These are phyloP conservation scores for Xylariales sp. DNA, from an alignment of 2,329 filamentous ascomycete species.

Conservation along the genomic window DNA sequence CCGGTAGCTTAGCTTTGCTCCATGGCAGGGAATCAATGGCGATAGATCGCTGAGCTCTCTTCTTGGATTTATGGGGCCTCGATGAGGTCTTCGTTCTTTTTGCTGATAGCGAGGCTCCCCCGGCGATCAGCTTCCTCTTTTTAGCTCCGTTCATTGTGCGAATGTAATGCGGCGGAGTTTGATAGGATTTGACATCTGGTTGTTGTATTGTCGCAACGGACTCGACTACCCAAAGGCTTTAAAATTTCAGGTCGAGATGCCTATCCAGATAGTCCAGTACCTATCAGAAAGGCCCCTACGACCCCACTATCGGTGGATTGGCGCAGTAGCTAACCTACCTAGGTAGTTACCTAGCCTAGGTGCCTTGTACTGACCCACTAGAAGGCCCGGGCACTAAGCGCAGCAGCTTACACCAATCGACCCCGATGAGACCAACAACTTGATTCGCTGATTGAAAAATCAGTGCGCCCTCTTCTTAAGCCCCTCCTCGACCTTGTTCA, in stretches of 20 bases:
- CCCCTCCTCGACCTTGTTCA: constrained; percentile 10
- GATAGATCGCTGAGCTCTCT: constrained; percentile 56
- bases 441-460: constrained; percentile 37
- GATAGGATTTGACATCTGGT: background rate
- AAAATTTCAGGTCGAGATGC: constrained; percentile 30
- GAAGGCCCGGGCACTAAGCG: constrained; percentile 42
- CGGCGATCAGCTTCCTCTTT: constrained; percentile 43
- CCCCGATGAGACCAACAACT: constrained; percentile 24
- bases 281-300: constrained; percentile 24
- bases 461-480: background rate
- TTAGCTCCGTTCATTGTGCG: constrained; percentile 42
- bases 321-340: background rate
- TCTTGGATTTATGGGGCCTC: constrained; percentile 32
- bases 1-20: constrained; percentile 73
- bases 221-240: constrained; percentile 18
- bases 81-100: constrained; percentile 42
- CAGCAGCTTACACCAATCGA: constrained; percentile 45
- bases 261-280: background rate
- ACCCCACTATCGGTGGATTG: constrained; percentile 31
- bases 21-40: constrained; percentile 64
- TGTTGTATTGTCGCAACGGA: constrained; percentile 1
- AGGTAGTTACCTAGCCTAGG: background rate
- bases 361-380: background rate
- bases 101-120: constrained; percentile 37
- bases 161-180: constrained; percentile 12